Evolutionary conservation across 1,284 basidiomycete genomes (phyloP).

Genomic region (Pyrrhoderma noxium): DNA sequence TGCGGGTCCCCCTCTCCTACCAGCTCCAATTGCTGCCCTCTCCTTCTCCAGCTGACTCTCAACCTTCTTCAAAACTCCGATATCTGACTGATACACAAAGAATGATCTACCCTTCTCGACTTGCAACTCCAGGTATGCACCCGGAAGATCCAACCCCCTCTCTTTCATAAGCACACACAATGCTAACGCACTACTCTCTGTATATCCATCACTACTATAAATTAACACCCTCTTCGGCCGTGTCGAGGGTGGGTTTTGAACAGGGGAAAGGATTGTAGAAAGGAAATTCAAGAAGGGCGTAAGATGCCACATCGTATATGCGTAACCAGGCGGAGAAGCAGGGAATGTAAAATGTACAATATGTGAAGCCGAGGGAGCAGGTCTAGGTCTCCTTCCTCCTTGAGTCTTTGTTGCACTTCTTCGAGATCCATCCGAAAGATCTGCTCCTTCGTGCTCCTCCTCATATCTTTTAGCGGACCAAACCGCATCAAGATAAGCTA

Average conservation of each 20-base stretch:
- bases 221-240: conserved; percentile 66
- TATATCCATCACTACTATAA: conserved; percentile 79
- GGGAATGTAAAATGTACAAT: conserved; percentile 46
- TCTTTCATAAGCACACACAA: conserved; percentile 85
- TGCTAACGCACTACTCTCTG: conserved; percentile 86
- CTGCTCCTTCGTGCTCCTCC: not conserved
- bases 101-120: conserved; percentile 73
- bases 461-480: conserved; percentile 39
- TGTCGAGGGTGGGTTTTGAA: conserved; percentile 23
- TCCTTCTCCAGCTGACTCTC: conserved; percentile 55
- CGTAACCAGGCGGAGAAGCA: conserved; percentile 21
- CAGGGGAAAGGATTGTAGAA: conserved; percentile 19
- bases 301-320: conserved; percentile 15
- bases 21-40: conserved; percentile 18
- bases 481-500: conserved; percentile 52
- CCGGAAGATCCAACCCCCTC: conserved; percentile 63
- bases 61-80: conserved; percentile 68
- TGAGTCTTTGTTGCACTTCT: not conserved
- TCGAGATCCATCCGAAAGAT: conserved; percentile 39
- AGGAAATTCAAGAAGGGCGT: conserved; percentile 21
- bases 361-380: conserved; percentile 60
- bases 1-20: too few relatives aligned
- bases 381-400: conserved; percentile 34
- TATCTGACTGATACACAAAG: conserved; percentile 85
- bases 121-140: conserved; percentile 86